Evolutionary conservation across 192 early-diverging fungal species (phyloP).

Genomic region (Fimicolochytrium jonesii): DNA sequence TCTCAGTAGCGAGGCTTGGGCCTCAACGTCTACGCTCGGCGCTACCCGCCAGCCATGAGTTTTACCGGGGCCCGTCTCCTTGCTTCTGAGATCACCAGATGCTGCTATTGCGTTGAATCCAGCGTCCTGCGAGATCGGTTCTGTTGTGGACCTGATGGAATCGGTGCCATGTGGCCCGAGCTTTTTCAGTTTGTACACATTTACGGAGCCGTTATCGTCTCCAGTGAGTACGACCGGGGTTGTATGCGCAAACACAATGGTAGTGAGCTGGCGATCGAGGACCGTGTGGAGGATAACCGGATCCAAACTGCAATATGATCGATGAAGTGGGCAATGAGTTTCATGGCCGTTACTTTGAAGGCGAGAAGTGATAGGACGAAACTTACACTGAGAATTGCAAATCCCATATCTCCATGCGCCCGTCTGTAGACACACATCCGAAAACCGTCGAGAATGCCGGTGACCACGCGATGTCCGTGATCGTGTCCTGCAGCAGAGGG

Average conservation of each 20-base stretch:
- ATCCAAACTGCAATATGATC: conserved; percentile 39
- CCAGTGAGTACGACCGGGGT: conserved; percentile 49
- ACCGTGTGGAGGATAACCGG: conserved; percentile 55
- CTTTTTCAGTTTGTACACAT: conserved; percentile 48
- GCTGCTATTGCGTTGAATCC: too few species aligned
- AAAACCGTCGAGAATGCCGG: conserved; percentile 49
- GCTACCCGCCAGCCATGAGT: too few species aligned
- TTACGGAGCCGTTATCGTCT: conserved; percentile 57
- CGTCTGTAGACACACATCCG: conserved; percentile 52
- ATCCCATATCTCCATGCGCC: conserved; percentile 61
- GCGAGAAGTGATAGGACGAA: background rate
- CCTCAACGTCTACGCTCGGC: background rate
- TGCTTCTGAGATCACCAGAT: too few species aligned
- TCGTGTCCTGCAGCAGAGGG: conserved; percentile 36
- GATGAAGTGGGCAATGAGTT: background rate
- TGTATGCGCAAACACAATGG: conserved; percentile 46
- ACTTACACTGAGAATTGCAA: conserved; percentile 50
- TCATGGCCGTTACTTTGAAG: background rate
- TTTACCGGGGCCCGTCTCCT: too few species aligned
- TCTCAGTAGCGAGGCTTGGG: background rate
- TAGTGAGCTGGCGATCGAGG: conserved; percentile 51
- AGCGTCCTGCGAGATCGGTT: background rate
- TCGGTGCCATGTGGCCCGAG: background rate
- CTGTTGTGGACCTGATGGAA: too few species aligned
- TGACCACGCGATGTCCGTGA: conserved; percentile 55